Percentiles rank a stretch among this genome's conserved stretches.
These are phyloP conservation scores for Lactarius deliciosus DNA, from an alignment of 768 basidiomycete species.

Conservation along the genomic window DNA sequence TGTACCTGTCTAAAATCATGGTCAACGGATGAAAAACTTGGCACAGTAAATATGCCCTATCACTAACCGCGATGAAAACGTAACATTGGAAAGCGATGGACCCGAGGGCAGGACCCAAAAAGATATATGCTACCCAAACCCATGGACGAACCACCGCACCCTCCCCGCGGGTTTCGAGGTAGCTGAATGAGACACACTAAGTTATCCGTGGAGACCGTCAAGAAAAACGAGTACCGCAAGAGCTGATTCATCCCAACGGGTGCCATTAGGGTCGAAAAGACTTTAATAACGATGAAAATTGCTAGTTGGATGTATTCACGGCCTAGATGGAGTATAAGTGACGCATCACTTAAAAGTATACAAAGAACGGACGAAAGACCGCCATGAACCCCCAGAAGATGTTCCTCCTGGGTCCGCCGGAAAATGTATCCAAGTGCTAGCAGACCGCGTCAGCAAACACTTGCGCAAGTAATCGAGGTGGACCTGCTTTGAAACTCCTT, in stretches of 20 bases:
- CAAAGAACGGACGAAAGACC: constrained; percentile 27
- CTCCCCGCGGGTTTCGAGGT: constrained; percentile 55
- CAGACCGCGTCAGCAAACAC: not conserved
- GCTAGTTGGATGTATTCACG: constrained; percentile 23
- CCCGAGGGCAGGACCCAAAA: constrained; percentile 46
- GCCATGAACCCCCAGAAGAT: constrained; percentile 34
- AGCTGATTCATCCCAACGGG: constrained; percentile 38
- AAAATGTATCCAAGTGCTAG: constrained; percentile 33
- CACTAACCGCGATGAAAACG: constrained; percentile 40
- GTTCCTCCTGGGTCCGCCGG: constrained; percentile 19
- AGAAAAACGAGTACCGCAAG: constrained; percentile 31
- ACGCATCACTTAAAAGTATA: not conserved
- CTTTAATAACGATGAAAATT: constrained; percentile 13
- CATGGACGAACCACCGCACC: constrained; percentile 56
- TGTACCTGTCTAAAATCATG: constrained; percentile 34
- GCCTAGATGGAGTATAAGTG: constrained; percentile 10
- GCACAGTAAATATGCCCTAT: not conserved
- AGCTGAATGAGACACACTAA: constrained; percentile 36
- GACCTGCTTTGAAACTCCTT: constrained; percentile 37
- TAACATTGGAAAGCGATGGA: constrained; percentile 55
- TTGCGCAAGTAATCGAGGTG: not conserved
- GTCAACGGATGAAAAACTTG: not conserved
- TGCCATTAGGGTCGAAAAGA: constrained; percentile 32
- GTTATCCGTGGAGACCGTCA: not conserved
- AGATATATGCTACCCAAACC: constrained; percentile 61